phyloP scores from a whole-genome alignment of 2,329 filamentous ascomycete species.

The Alternaria ethzedia region DNA sequence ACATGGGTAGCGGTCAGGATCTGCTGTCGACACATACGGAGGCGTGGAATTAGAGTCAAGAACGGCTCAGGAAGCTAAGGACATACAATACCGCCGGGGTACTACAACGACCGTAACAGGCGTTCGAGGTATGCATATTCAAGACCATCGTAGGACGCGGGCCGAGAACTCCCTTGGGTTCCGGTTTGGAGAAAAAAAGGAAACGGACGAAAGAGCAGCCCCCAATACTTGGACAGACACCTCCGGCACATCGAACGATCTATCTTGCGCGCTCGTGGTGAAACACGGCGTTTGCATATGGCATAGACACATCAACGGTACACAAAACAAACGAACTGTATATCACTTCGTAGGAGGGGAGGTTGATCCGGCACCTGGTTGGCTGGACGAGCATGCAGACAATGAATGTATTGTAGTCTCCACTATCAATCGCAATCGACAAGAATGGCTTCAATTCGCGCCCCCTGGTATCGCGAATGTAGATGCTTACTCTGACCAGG shows the following conservation, averaged over 20 bases:
- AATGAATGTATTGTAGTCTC: not conserved
- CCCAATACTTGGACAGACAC: not conserved
- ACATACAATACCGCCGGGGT: not conserved
- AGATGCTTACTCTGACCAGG: not conserved
- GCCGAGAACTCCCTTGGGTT: not conserved
- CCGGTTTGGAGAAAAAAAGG: not conserved
- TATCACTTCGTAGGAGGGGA: not conserved
- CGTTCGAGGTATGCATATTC: not conserved
- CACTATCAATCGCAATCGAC: not conserved
- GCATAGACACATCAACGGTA: not conserved
- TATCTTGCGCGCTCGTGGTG: not conserved
- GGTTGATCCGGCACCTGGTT: not conserved
- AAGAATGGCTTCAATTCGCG: not conserved
- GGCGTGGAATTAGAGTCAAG: not conserved
- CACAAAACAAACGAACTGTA: not conserved
- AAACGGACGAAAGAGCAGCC: not conserved
- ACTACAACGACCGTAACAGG: not conserved
- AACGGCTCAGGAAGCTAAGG: not conserved
- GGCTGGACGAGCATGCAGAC: not conserved
- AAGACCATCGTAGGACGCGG: not conserved
- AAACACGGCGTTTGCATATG: not conserved
- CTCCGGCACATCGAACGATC: not conserved
- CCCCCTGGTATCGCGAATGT: not conserved
- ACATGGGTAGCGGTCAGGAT: not conserved
- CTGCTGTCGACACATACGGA: not conserved